Conservation (phyloP, 2,329 filamentous ascomycete genomes). For the Phialocephala subalpina region DNA sequence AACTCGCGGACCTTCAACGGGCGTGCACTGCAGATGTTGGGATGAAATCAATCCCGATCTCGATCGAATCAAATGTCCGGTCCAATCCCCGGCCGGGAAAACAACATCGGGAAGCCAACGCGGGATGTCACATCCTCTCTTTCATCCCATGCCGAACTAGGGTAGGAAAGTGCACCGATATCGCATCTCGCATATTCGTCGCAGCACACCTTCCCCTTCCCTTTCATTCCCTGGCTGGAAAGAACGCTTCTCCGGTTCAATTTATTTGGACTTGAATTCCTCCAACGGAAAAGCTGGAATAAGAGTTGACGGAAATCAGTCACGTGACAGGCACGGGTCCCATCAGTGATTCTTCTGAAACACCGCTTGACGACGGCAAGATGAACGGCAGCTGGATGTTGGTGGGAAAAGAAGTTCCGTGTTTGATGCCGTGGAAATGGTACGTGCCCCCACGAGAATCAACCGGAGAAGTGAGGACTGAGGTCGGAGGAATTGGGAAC, state of each 20-base stretch:
- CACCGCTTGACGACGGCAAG: background rate
- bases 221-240: background rate
- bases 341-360: background rate
- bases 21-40: no score
- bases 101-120: background rate
- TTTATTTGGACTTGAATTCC: background rate
- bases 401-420: background rate
- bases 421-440: background rate
- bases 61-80: background rate
- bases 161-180: background rate
- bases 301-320: background rate
- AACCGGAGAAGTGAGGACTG: background rate
- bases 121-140: background rate
- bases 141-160: background rate
- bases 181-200: background rate
- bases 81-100: background rate
- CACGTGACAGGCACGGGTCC: conserved; percentile 6
- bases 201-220: background rate
- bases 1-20: no score
- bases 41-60: background rate
- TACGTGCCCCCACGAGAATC: conserved; percentile 7
- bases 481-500: background rate
- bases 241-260: background rate
- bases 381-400: background rate
- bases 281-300: background rate